These are phyloP conservation scores for Rhodotorula glutinis DNA, from an alignment of 1,284 basidiomycete genomes.

Conservation along the genomic window DNA sequence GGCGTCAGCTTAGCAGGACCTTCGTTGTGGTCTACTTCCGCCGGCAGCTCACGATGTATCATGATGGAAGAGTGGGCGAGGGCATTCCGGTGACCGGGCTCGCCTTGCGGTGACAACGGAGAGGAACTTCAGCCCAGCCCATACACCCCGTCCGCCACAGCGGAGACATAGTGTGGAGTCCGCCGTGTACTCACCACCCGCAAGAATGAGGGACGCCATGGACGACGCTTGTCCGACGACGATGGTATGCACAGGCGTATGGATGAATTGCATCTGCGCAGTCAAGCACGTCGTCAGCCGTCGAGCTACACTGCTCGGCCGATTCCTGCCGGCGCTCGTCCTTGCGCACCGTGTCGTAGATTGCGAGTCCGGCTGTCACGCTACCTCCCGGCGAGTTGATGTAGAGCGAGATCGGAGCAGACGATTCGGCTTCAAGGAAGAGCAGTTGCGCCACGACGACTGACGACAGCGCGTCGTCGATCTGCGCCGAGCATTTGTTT, in stretches of 20 bases:
- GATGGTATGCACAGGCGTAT: slow-evolving; percentile 89
- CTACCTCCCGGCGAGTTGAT: slow-evolving; percentile 93
- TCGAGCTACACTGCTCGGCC: too few species aligned
- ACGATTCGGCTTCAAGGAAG: slow-evolving; percentile 89
- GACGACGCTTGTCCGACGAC: slow-evolving; percentile 87
- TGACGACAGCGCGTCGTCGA: slow-evolving; percentile 77
- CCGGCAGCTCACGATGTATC: slow-evolving; percentile 90
- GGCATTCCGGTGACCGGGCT: slow-evolving; percentile 79
- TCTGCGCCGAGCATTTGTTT: slow-evolving; percentile 54
- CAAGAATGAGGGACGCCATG: slow-evolving; percentile 86
- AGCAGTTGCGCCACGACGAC: slow-evolving; percentile 82
- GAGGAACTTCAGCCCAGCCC: too few species aligned
- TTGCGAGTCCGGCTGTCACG: slow-evolving; percentile 87
- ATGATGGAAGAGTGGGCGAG: slow-evolving; percentile 89
- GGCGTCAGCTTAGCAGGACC: too few species aligned
- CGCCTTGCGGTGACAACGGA: too few species aligned
- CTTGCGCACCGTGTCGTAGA: slow-evolving; percentile 84
- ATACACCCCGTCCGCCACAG: not conserved
- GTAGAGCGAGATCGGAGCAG: slow-evolving; percentile 87
- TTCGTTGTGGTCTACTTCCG: too few species aligned
- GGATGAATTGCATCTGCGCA: slow-evolving; percentile 66
- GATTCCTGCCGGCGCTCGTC: too few species aligned
- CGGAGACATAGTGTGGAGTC: not conserved
- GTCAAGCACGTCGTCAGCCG: too few species aligned
- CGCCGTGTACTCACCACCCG: slow-evolving; percentile 58